Conservation (phyloP, 2,329 filamentous ascomycete species). For the Thermothelomyces thermophilus region DNA sequence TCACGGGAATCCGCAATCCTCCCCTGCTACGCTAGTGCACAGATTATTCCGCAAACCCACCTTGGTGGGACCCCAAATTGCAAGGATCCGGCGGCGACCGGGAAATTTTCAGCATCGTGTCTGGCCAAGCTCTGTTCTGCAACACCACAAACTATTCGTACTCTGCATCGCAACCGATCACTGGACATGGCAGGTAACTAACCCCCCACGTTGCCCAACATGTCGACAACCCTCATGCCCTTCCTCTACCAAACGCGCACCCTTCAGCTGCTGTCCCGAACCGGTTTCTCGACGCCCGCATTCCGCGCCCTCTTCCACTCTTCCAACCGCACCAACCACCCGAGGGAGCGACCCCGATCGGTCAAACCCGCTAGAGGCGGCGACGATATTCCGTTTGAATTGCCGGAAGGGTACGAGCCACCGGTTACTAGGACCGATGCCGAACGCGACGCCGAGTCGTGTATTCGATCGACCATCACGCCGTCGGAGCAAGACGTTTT, state of each 20-base stretch:
- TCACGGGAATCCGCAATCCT: constrained; percentile 23
- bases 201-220: constrained; percentile 22
- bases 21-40: too few relatives aligned
- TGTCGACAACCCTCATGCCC: constrained; percentile 49
- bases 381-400: constrained; percentile 47
- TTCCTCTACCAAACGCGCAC: constrained; percentile 71
- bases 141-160: background rate
- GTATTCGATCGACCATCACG: constrained; percentile 47
- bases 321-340: constrained; percentile 12
- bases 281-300: constrained; percentile 22
- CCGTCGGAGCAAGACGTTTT: constrained; percentile 44
- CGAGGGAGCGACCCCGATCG: constrained; percentile 12
- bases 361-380: background rate
- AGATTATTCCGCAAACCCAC: background rate
- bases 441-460: constrained; percentile 21
- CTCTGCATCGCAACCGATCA: background rate
- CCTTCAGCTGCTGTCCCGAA: constrained; percentile 36
- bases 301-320: constrained; percentile 25
- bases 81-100: background rate
- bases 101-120: constrained; percentile 7
- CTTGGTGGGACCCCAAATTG: background rate
- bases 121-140: background rate
- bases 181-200: background rate
- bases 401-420: constrained; percentile 32
- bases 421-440: constrained; percentile 18